Conservation (phyloP, 495 filamentous ascomycete species). For the Chaetomium cochliodes region DNA sequence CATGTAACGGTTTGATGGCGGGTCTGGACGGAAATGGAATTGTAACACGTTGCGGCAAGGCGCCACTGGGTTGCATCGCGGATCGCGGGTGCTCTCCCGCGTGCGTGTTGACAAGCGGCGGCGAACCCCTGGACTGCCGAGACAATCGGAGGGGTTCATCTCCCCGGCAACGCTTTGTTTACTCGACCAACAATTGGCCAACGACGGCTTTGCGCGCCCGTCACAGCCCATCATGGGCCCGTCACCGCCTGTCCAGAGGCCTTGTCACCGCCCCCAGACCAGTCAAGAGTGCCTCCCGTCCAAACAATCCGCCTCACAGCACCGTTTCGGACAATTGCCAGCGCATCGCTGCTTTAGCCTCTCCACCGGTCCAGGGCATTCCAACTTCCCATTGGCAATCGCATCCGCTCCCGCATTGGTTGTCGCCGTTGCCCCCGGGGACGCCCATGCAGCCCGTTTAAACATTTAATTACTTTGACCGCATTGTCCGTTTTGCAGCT, state of each 20-base stretch:
- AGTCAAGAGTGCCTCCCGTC: slow-evolving; percentile 14
- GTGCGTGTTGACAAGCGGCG: background rate
- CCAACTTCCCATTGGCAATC: slow-evolving; percentile 21
- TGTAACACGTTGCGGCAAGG: too few species aligned
- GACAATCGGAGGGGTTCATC: slow-evolving; percentile 4
- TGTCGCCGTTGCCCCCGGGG: slow-evolving; percentile 27
- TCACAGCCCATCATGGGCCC: slow-evolving; percentile 5
- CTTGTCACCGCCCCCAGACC: slow-evolving; percentile 7
- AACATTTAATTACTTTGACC: slow-evolving; percentile 20
- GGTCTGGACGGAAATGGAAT: too few species aligned
- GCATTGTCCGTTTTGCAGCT: background rate
- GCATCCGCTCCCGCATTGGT: background rate
- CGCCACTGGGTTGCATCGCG: too few species aligned
- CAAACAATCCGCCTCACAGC: slow-evolving; percentile 18
- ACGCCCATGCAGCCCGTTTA: slow-evolving; percentile 16
- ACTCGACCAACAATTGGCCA: slow-evolving; percentile 17
- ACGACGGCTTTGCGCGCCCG: background rate
- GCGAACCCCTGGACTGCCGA: slow-evolving; percentile 1
- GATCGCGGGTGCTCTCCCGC: too few species aligned
- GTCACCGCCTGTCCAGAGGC: slow-evolving; percentile 13
- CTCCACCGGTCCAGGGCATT: slow-evolving; percentile 9
- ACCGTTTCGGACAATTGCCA: slow-evolving; percentile 25
- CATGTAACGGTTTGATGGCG: too few species aligned
- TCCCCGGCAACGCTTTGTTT: slow-evolving; percentile 23
- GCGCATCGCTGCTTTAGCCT: slow-evolving; percentile 31